phyloP scores from a whole-genome alignment of 257 asterid genomes.

The Cruciata laevipes region DNA sequence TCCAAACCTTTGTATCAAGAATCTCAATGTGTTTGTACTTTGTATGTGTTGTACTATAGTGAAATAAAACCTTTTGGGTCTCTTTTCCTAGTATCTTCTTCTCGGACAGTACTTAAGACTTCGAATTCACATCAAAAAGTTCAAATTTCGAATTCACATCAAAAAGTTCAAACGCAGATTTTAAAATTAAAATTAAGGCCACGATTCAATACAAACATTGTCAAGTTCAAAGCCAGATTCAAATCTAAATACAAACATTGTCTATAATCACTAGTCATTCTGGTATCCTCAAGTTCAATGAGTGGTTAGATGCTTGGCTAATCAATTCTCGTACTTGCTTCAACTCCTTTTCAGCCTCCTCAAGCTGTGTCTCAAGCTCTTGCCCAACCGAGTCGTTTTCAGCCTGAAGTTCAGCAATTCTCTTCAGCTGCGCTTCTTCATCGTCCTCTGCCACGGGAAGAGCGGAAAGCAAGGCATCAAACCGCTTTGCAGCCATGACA shows the following conservation, averaged over 20 bases:
- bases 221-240: conserved; percentile 40
- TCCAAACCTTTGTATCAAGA: not conserved
- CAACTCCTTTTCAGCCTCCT: conserved; percentile 48
- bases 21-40: not conserved
- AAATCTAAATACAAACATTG: not conserved
- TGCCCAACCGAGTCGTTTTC: conserved; percentile 85
- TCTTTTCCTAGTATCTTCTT: not conserved
- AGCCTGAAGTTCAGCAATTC: conserved; percentile 84
- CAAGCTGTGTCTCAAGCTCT: conserved; percentile 85
- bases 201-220: no score
- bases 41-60: not conserved
- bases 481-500: conserved; percentile 94
- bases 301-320: conserved; percentile 70
- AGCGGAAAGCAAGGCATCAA: conserved; percentile 81
- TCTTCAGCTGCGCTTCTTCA: conserved; percentile 83
- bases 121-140: no score
- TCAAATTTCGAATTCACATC: no score
- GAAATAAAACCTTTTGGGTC: conserved; percentile 1
- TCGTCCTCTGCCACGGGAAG: conserved; percentile 85
- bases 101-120: not conserved
- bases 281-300: conserved; percentile 78
- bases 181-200: no score
- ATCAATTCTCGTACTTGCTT: conserved; percentile 82
- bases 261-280: conserved; percentile 23
- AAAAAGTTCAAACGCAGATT: no score